Evolutionary conservation across 179 eudicot species (phyloP).

Genomic region (Beta macrorhiza): DNA sequence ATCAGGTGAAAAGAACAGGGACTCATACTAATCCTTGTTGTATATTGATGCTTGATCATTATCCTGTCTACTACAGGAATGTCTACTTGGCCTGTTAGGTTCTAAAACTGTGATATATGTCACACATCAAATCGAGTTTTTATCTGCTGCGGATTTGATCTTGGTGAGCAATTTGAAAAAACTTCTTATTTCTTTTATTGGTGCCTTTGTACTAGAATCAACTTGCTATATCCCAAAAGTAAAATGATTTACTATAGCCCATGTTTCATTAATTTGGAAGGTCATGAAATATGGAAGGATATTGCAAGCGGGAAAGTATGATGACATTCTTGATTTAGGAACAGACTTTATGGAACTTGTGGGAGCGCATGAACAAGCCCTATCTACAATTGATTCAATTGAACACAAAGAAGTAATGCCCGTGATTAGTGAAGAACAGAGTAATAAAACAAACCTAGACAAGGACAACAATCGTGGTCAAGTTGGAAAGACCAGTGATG

Average conservation of each 20-base stretch:
- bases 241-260: too few relatives aligned
- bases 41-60: too few relatives aligned
- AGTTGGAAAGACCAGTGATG: slow-evolving; percentile 43
- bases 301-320: slow-evolving; percentile 65
- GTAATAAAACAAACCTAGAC: slow-evolving; percentile 1
- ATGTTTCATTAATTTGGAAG: slow-evolving; percentile 25
- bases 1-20: too few relatives aligned
- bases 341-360: slow-evolving; percentile 84
- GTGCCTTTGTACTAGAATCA: too few relatives aligned
- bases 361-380: slow-evolving; percentile 67
- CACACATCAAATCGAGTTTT: slow-evolving; percentile 90
- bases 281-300: slow-evolving; percentile 77
- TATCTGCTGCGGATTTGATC: slow-evolving; percentile 78
- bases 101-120: slow-evolving; percentile 83
- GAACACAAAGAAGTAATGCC: neutral
- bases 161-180: slow-evolving; percentile 51
- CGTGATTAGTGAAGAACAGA: slow-evolving; percentile 11
- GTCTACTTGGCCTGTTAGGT: slow-evolving; percentile 58
- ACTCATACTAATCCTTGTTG: too few relatives aligned
- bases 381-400: slow-evolving; percentile 47
- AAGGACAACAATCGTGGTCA: slow-evolving; percentile 39
- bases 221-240: too few relatives aligned
- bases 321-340: slow-evolving; percentile 59
- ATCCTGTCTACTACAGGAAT: slow-evolving; percentile 44
- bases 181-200: too few relatives aligned